Base-by-base conservation (phyloP, 2,329 filamentous ascomycete species). In the Pseudopithomyces maydicus region DNA sequence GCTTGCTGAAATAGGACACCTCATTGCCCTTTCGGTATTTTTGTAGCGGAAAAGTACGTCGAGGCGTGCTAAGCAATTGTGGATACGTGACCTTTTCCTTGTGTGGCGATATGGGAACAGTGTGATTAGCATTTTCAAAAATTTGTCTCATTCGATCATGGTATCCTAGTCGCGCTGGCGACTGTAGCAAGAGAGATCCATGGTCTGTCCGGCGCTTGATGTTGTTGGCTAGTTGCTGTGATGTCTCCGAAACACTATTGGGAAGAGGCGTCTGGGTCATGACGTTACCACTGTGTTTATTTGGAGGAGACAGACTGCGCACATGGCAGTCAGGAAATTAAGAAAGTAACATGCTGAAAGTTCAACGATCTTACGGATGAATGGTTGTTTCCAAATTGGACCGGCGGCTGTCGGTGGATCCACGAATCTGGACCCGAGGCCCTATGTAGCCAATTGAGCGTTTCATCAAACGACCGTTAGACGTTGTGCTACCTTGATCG, bases 131-230 rank as follows among this genome's bases (percentile, higher is more conserved):
- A 15, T 62, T 52, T 33, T 69, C 61, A 38, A 74, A 75, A 6
- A 72, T 69, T 36, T 67, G 63, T 19, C 58, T 68, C 63, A 74
- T 72, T 17, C 68, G 63, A 15, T 52, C 63, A 3, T 65, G 54
- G 56, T 74, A 62, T 4, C 71, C 67, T n/a, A 59, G 56, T 29
- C 71, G 65, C 19, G 71, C 71, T 20, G 72, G 72, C 3, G 71
- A 74, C 29, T 57, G 59, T 14, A 71, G 49, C 17, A 74, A 45
- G 14, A 58, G 44, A 1, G 60, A 57, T 15, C 49, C 59, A 57
- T 64, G 56, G 8, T 64, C 55, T 7, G 57, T 48, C 1, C 71
- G 71, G 23, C 69, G 67, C 20, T 63, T 73, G 15, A 69, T 63
- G 39, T 35, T 43, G 20, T 47, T 52, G 3, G 49, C 39, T 11